Percentiles rank a stretch among this genome's conserved stretches.
Evolutionary conservation across 192 early-diverging fungal species (phyloP).

Genomic region (Entomortierella chlamydospora): DNA sequence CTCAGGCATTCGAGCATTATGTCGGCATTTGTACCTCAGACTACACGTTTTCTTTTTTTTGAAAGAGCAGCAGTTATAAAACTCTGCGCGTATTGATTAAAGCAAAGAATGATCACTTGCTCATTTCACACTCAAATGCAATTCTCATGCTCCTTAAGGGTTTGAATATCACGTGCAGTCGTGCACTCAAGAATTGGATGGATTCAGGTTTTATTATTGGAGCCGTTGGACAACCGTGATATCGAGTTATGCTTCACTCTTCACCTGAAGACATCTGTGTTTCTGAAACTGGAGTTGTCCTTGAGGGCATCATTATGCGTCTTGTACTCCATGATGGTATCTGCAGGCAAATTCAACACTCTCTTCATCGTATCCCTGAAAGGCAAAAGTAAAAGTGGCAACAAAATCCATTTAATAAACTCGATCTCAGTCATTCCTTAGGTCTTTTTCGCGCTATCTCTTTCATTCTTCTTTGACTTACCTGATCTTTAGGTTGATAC

Average conservation of each 20-base stretch:
- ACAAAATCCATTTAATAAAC: background rate
- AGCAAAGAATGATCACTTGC: too few species aligned
- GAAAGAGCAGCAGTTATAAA: too few species aligned
- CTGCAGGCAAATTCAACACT: constrained; percentile 85
- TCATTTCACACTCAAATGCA: too few species aligned
- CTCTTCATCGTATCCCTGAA: constrained; percentile 88
- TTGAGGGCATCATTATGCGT: constrained; percentile 89
- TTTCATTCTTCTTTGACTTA: constrained; percentile 27
- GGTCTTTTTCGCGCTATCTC: background rate
- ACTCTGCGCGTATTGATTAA: too few species aligned
- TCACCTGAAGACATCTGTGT: constrained; percentile 81
- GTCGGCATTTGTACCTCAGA: too few species aligned
- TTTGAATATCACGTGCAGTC: too few species aligned
- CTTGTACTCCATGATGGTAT: constrained; percentile 96
- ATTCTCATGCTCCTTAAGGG: too few species aligned
- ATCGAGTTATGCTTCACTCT: constrained; percentile 12
- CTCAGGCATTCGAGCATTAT: too few species aligned
- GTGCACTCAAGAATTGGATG: too few species aligned
- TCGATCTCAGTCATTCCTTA: background rate
- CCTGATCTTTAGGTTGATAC: constrained; percentile 88
- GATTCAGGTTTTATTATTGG: background rate
- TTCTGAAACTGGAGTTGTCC: constrained; percentile 89
- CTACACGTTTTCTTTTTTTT: too few species aligned
- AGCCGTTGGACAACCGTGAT: too few species aligned
- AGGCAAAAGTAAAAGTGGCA: constrained; percentile 3